Evolutionary conservation across 164 flowering plant species (phyloP).

Genomic region (Warburgia ugandensis): DNA sequence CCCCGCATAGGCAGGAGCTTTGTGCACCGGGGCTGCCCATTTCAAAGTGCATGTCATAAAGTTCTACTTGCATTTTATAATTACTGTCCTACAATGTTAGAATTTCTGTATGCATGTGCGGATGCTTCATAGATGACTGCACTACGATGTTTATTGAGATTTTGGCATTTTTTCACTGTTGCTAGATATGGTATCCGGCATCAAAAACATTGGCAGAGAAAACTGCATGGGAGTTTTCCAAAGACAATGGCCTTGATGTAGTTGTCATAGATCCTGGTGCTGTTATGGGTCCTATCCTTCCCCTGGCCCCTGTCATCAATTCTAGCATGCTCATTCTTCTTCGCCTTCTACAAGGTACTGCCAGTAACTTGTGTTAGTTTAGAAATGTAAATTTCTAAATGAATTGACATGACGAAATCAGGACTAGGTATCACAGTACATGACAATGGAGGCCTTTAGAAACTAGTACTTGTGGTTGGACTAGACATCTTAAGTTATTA

Average conservation of each 20-base stretch:
- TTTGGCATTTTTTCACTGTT: background rate
- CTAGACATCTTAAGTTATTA: too few relatives aligned
- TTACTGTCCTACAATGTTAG: background rate
- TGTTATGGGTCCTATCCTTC: conserved; percentile 73
- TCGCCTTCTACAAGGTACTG: conserved; percentile 68
- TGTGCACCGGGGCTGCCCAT: too few relatives aligned
- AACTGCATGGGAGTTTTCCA: conserved; percentile 81
- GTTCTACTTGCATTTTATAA: background rate
- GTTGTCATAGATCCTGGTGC: conserved; percentile 82
- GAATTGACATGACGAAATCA: background rate
- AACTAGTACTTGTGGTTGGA: too few relatives aligned
- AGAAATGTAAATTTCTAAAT: background rate
- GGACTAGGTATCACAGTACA: background rate
- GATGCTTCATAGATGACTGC: too few relatives aligned
- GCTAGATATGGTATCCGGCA: conserved; percentile 74
- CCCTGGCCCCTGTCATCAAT: conserved; percentile 56
- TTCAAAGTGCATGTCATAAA: too few relatives aligned
- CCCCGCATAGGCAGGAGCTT: too few relatives aligned
- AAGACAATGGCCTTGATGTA: conserved; percentile 59
- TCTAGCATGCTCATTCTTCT: conserved; percentile 81
- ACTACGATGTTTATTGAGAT: background rate
- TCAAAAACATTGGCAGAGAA: conserved; percentile 85
- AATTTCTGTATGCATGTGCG: too few relatives aligned
- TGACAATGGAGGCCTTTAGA: too few relatives aligned
- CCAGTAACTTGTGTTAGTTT: background rate